Conservation (phyloP, 257 asterid species). For the Solanum arcanum region DNA sequence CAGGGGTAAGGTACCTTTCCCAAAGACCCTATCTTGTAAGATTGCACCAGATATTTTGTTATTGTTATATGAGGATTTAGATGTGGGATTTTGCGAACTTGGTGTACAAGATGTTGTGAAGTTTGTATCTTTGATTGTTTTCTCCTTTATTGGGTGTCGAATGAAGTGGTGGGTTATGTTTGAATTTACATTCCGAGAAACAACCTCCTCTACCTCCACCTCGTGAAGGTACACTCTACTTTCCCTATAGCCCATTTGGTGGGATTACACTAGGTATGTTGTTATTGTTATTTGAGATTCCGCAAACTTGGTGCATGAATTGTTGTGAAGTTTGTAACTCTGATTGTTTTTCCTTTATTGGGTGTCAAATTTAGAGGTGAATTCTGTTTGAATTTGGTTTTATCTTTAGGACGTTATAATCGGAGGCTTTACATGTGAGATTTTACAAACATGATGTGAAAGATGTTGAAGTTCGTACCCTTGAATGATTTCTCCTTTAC, state of each 20-base stretch:
- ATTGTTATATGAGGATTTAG: background rate
- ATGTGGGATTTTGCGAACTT: background rate
- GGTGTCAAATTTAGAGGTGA: background rate
- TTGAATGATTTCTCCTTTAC: background rate
- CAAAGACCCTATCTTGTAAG: background rate
- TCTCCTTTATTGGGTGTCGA: background rate
- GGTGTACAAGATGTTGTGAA: background rate
- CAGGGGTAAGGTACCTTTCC: background rate
- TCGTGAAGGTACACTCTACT: too few species aligned
- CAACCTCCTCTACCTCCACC: background rate
- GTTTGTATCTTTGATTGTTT: background rate
- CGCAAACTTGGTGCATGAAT: background rate
- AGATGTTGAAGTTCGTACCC: background rate
- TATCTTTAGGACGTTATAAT: too few species aligned
- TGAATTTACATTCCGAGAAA: background rate
- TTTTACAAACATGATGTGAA: background rate
- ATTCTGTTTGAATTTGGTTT: background rate
- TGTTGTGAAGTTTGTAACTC: background rate
- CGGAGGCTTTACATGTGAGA: background rate
- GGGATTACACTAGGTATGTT: background rate
- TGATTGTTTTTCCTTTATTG: background rate
- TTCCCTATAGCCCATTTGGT: background rate
- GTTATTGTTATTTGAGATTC: background rate
- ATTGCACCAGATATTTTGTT: background rate
- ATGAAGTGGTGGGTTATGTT: background rate